Percentiles rank a stretch among this genome's conserved stretches.
Evolutionary conservation across 257 asterid genomes (phyloP).

Genomic region (Gynochthodes officinalis): DNA sequence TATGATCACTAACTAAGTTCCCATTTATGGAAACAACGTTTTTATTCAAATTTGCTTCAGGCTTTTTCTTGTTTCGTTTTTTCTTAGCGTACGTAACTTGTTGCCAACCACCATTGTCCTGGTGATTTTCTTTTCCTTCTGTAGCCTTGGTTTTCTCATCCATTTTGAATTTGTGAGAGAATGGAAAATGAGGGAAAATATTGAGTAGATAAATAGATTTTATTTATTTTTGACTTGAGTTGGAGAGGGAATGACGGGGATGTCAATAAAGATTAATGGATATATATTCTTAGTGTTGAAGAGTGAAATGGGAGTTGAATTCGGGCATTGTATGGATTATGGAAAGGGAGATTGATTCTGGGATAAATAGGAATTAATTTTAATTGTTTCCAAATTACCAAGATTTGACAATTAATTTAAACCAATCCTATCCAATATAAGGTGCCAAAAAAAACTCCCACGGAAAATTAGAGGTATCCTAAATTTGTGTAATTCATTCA

Average conservation of each 20-base stretch:
- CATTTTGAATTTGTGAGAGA: constrained; percentile 7
- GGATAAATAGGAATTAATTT: background rate
- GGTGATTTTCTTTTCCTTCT: constrained; percentile 5
- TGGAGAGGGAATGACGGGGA: constrained; percentile 9
- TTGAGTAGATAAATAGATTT: background rate
- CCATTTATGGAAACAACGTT: too few relatives aligned
- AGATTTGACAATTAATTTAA: background rate
- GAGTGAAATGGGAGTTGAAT: background rate
- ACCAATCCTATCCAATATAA: too few relatives aligned
- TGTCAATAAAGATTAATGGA: background rate
- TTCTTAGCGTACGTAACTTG: constrained; percentile 35
- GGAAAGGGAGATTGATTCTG: background rate
- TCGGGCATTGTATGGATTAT: constrained; percentile 1
- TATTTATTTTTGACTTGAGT: background rate
- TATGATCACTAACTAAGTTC: background rate
- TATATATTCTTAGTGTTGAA: background rate
- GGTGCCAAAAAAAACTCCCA: too few relatives aligned
- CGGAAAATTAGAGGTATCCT: too few relatives aligned
- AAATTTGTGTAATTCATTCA: too few relatives aligned
- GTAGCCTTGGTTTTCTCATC: constrained; percentile 23
- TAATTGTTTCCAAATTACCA: background rate
- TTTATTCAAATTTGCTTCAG: constrained; percentile 17
- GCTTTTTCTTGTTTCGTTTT: constrained; percentile 43
- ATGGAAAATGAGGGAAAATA: constrained; percentile 2
- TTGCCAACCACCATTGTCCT: constrained; percentile 36